phyloP scores from a whole-genome alignment of 1,284 basidiomycete species.

The Boletus semigastroideus region DNA sequence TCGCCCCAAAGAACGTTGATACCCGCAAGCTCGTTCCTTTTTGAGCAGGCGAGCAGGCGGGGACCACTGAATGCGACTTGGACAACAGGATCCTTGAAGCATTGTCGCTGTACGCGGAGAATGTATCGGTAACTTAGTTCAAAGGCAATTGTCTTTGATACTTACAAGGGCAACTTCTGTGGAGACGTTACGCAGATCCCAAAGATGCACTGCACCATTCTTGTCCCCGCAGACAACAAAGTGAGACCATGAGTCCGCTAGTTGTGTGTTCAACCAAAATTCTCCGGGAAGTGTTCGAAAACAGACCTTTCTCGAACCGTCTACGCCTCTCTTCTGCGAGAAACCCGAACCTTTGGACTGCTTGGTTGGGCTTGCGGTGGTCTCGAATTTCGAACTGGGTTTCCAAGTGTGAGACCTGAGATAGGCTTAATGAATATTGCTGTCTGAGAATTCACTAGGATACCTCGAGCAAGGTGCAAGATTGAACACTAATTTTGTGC shows the following conservation, averaged over 20 bases:
- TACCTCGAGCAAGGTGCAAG: slow-evolving; percentile 47
- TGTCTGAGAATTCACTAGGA: neutral
- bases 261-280: neutral
- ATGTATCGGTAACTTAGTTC: neutral
- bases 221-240: slow-evolving; percentile 46
- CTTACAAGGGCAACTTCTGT: slow-evolving; percentile 32
- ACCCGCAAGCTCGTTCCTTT: slow-evolving; percentile 30
- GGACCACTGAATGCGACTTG: slow-evolving; percentile 37
- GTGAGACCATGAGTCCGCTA: slow-evolving; percentile 33
- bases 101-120: slow-evolving; percentile 29
- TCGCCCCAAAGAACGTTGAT: slow-evolving; percentile 10
- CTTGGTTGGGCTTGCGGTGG: slow-evolving; percentile 36
- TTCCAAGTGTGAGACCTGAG: slow-evolving; percentile 49
- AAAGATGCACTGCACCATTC: slow-evolving; percentile 43
- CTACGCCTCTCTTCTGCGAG: slow-evolving; percentile 38
- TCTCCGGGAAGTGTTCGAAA: neutral
- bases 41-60: slow-evolving; percentile 38
- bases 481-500: slow-evolving; percentile 39
- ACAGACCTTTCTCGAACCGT: slow-evolving; percentile 44
- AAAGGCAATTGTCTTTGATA: neutral
- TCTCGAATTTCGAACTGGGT: slow-evolving; percentile 54
- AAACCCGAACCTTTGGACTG: slow-evolving; percentile 48
- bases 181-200: slow-evolving; percentile 47
- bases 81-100: slow-evolving; percentile 39
- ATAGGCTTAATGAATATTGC: neutral